These are phyloP conservation scores for Cladophialophora exuberans DNA, from an alignment of 2,329 filamentous ascomycete genomes.

Conservation along the genomic window DNA sequence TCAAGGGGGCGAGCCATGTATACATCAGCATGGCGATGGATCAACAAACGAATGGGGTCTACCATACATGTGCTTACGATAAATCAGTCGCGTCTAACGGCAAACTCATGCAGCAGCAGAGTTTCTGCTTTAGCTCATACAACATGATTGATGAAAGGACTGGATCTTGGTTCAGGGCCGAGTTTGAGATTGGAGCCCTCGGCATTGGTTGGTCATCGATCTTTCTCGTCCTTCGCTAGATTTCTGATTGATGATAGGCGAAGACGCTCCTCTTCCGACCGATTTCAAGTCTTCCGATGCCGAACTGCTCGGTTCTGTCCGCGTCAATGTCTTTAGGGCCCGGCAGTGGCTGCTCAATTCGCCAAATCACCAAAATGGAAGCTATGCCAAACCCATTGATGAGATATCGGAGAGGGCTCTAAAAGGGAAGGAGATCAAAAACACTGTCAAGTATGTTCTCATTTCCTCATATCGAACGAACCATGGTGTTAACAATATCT, in stretches of 20 bases:
- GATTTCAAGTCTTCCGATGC: neutral
- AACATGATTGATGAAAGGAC: neutral
- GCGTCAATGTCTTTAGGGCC: neutral
- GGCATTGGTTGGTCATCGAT: neutral
- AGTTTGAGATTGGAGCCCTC: neutral
- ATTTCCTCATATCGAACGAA: neutral
- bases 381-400: constrained; percentile 17
- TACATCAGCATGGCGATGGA: neutral
- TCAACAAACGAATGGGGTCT: neutral
- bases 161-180: neutral
- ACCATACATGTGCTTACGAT: neutral
- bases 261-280: neutral
- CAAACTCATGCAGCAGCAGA: neutral
- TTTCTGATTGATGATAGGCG: neutral
- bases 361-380: neutral
- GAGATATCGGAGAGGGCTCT: constrained; percentile 59
- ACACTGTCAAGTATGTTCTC: constrained; percentile 1
- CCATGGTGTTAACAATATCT: neutral
- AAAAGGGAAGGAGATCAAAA: constrained; percentile 1
- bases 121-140: neutral
- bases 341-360: neutral
- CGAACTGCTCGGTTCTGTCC: neutral
- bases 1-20: neutral
- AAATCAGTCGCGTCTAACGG: neutral
- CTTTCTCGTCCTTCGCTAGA: neutral